Conservation (phyloP, 2,329 filamentous ascomycete species). For the Diaporthe batatas region DNA sequence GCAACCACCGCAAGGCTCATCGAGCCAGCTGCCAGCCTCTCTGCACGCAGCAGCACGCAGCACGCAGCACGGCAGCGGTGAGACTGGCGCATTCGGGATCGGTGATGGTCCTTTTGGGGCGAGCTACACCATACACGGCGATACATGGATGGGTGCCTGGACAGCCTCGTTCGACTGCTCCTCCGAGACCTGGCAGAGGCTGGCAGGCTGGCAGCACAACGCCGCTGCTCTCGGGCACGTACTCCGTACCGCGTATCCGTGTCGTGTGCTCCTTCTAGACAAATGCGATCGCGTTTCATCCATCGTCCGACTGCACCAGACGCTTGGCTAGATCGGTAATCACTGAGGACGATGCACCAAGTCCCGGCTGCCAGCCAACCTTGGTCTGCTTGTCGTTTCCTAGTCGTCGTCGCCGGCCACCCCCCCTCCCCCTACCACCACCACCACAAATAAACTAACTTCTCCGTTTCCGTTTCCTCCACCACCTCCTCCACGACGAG, state of each 20-base stretch:
- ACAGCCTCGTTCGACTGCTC: background rate
- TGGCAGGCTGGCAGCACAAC: background rate
- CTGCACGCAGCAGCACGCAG: slow-evolving; percentile 13
- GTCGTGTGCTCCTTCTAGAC: slow-evolving; percentile 29
- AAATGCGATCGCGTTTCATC: slow-evolving; percentile 22
- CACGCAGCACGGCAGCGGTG: slow-evolving; percentile 19
- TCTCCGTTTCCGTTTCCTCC: background rate
- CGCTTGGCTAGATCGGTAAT: slow-evolving; percentile 14
- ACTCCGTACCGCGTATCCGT: slow-evolving; percentile 12
- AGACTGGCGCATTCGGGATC: slow-evolving; percentile 14
- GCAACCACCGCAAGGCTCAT: slow-evolving; percentile 15
- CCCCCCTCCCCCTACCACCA: no score
- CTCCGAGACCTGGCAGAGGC: background rate
- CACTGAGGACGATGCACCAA: background rate
- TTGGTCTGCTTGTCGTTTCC: background rate
- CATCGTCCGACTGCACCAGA: slow-evolving; percentile 16
- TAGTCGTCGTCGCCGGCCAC: background rate
- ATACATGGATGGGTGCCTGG: slow-evolving; percentile 14
- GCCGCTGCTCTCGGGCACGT: slow-evolving; percentile 5
- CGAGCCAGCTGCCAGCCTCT: slow-evolving; percentile 10
- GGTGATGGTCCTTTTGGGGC: background rate
- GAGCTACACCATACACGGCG: background rate
- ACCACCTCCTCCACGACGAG: background rate
- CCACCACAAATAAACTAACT: no score
- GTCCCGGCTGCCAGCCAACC: slow-evolving; percentile 1